Evolutionary conservation across 108 stramenopile genomes (phyloP), one percentile per base, ranked within the genome.

Genomic region (Cyclotella cryptica): DNA sequence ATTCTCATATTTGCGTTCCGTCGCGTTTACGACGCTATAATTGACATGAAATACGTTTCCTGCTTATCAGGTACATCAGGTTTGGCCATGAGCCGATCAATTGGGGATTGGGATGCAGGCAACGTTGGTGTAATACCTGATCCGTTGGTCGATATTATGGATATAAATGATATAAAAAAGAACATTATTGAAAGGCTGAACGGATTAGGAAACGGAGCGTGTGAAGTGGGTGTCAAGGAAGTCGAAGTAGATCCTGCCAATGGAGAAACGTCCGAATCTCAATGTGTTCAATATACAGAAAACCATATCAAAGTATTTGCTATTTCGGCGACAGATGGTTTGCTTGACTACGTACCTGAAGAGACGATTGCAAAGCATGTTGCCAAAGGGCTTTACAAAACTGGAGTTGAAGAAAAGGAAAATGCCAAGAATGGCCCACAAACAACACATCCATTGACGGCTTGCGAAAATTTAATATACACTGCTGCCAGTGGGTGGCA

Each of bases 251-350:
- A 76, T 59, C 80, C 80, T 63, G 81, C 75, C n/a, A 76, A 43
- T 66, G 78, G 79, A 9, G 83, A 84, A 55, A 51, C 69, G 58
- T 15, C 49, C 35, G 22, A 57, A 14, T 43, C 51, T 14, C 43
- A 75, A 8, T 80, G 79, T 75, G 60, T 71, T 24, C 42, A 41
- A 15, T 82, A 75, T 58, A 63, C 70, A 28, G 75, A 82, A 66
- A 81, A 87, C 15, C 86, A 96, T 64, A 72, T 93, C 28, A 80
- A 89, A 43, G 78, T 93, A 12, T 89, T 96, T 75, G 89, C 86
- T 4, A 77, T 91, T 58, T 87, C 90, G 19, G 90, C 88, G 12
- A 88, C 95, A n/a, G 95, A 96, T 80, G 95, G 95, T n/a, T 80
- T 93, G 71, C 78, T 93, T 66, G 95, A 96, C 62, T 92, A 88